phyloP scores from a whole-genome alignment of 805 yeast genomes.

The Schwanniomyces vanrijiae region DNA sequence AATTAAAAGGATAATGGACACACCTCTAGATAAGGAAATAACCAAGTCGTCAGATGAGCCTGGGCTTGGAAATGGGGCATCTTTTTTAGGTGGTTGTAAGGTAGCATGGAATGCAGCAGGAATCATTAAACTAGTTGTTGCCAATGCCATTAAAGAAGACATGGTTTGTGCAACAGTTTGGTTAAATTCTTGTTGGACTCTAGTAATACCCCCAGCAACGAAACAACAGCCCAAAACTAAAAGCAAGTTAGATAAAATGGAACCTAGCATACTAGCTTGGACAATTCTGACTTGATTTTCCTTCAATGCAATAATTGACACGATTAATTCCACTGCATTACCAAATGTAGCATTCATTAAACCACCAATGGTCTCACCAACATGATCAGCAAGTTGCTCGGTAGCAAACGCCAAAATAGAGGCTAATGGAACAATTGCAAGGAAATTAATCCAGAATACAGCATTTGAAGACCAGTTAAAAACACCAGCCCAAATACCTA shows the following conservation, averaged over 20 bases:
- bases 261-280: slow-evolving; percentile 96
- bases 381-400: slow-evolving; percentile 83
- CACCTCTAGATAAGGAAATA: slow-evolving; percentile 78
- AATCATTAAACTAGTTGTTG: slow-evolving; percentile 82
- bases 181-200: slow-evolving; percentile 84
- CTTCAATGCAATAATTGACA: slow-evolving; percentile 82
- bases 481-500: slow-evolving; percentile 76
- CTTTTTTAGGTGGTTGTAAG: slow-evolving; percentile 48
- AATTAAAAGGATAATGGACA: slow-evolving; percentile 72
- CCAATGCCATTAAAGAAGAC: slow-evolving; percentile 89
- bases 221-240: slow-evolving; percentile 96
- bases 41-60: slow-evolving; percentile 48
- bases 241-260: slow-evolving; percentile 82
- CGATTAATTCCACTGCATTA: slow-evolving; percentile 95
- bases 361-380: slow-evolving; percentile 93
- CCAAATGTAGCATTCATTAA: slow-evolving; percentile 95
- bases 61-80: slow-evolving; percentile 39
- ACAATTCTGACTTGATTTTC: slow-evolving; percentile 90
- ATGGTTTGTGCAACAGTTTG: slow-evolving; percentile 98
- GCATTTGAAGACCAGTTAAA: slow-evolving; percentile 53
- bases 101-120: slow-evolving; percentile 97
- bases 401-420: slow-evolving; percentile 89
- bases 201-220: slow-evolving; percentile 85
- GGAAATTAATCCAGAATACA: slow-evolving; percentile 73
- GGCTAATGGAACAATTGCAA: slow-evolving; percentile 92